Base-by-base conservation (phyloP, 768 basidiomycete species). In the Boletus rufocinnamomeus region DNA sequence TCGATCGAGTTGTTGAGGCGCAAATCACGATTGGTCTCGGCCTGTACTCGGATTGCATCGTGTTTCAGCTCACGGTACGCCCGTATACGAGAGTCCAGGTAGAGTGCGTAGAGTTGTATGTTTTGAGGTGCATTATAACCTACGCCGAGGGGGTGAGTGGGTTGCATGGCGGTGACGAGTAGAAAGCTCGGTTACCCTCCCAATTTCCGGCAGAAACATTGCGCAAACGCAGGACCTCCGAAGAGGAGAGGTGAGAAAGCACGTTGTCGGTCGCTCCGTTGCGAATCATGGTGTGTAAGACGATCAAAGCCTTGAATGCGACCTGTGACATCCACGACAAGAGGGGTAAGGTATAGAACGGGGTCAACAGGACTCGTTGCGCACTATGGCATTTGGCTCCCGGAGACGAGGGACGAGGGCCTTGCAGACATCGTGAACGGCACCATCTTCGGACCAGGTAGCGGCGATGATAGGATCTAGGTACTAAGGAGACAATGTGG, bases 241-340 rank as follows among this genome's bases (percentile, higher is more conserved):
- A 82, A 35, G 87, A 83, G 6, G 92, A 87, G 40, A 98, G 82
- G 74, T 94, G 89, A 14, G 84, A 79, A 21, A 98, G 82, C 14
- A 98, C 84, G 69, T 95, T 93, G 78, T 98, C 95, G 7, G 95
- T 97, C 3, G 91, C 83, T n/a, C 97, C 97, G 60, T 92, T 93
- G 28, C 97, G 86, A 71, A 98, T 91, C 92, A 99, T 94, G 34
- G 88, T 93, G 72, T 99, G 97, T 8, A 98, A 79, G 4, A 96
- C 93, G 66, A 99, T 88, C 64, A 98, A 79, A 0, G 95, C 94
- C 71, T 99, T 99, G 84, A 98, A 98, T n/a, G 93, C 95, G 63
- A 98, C 83, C 95, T 97, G 66, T 52, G 45, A 2, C 27, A 56
- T 49, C 19, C 34, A 41, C 25, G 28, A 50, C 13, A 25, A 23